Percentiles rank a stretch among this genome's conserved stretches.
Conservation (phyloP, 2,329 filamentous ascomycete genomes). For the Diaporthe caulivora region DNA sequence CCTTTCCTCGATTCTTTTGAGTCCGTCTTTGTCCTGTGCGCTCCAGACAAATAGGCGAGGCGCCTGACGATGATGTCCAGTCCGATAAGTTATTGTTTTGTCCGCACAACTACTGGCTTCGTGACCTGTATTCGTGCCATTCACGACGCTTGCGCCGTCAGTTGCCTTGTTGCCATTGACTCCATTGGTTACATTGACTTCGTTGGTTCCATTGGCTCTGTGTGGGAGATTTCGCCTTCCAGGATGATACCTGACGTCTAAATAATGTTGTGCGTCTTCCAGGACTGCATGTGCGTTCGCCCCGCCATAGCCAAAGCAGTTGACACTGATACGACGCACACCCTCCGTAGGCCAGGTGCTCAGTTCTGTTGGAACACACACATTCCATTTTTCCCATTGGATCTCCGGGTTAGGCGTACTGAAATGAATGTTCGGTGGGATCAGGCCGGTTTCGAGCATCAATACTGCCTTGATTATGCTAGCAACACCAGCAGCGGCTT, state of each 20-base stretch:
- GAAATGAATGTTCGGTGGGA: conserved; percentile 45
- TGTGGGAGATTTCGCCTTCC: not conserved
- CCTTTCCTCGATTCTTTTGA: not conserved
- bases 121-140: not conserved
- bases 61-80: not conserved
- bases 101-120: not conserved
- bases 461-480: conserved; percentile 29
- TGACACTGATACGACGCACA: conserved; percentile 46
- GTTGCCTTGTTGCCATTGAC: not conserved
- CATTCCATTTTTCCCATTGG: conserved; percentile 29
- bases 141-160: not conserved
- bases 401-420: conserved; percentile 40
- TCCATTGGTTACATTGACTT: not conserved
- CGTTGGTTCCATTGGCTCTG: not conserved
- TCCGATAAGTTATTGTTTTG: not conserved
- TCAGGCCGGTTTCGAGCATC: conserved; percentile 36
- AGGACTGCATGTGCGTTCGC: conserved; percentile 59
- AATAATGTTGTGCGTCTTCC: conserved; percentile 40
- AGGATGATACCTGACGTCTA: not conserved
- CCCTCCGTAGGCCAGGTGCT: conserved; percentile 37
- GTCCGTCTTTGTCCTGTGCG: conserved; percentile 1
- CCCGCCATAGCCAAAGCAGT: conserved; percentile 60
- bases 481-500: conserved; percentile 23
- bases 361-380: conserved; percentile 38
- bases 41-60: conserved; percentile 2